Base-by-base conservation (phyloP, 2,329 filamentous ascomycete genomes). In the Ambrosiella xylebori region DNA sequence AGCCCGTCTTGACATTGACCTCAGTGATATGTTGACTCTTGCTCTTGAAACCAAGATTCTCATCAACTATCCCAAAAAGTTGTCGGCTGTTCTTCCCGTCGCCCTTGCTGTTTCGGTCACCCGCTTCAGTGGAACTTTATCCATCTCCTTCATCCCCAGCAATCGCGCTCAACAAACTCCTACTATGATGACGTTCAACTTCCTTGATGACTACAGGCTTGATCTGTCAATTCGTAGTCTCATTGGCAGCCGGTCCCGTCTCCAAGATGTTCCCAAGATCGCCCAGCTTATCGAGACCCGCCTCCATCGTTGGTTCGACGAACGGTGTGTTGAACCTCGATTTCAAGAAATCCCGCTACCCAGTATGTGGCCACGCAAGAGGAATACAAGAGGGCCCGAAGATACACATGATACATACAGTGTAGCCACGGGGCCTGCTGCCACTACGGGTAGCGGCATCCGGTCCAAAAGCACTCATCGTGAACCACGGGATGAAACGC, bases 11-110 rank as follows among this genome's bases (percentile, higher is more conserved):
- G 93, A 98, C 69, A 90, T 98, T 40, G 93, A 98, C 68, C 73
- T 98, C 60, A 93, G 86, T 70, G 93, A 98, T 70, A 90, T 95
- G 70, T 88, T 98, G 61, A 98, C 93, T 0, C 75, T 98, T 57
- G 93, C 89, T 0, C 77, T 98, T 35, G 93, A 98, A 73, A 98
- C 93, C 2, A 95, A 93, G 65, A 74, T 98, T 62, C 77, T 95
- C 53, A 77, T 98, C 58, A 98, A 98, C 70, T 98, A 95, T 68
- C 93, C 93, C 0, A 94, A 90, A 67, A 87, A 87, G 7, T 76
- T 88, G 57, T 87, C 89, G 5, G 93, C 93, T 0, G 85, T 96
- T 7, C 75, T 98, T 0, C 93, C 93, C 2, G 90, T 98, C 15
- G 93, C 91, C 0, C 74, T 98, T 39, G 85, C 90, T 0, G 90